A percentile compares a stretch with the other conserved stretches of the same genome.
These are phyloP conservation scores for Polyporus tsugae DNA, from an alignment of 1,284 basidiomycete species.

Conservation along the genomic window DNA sequence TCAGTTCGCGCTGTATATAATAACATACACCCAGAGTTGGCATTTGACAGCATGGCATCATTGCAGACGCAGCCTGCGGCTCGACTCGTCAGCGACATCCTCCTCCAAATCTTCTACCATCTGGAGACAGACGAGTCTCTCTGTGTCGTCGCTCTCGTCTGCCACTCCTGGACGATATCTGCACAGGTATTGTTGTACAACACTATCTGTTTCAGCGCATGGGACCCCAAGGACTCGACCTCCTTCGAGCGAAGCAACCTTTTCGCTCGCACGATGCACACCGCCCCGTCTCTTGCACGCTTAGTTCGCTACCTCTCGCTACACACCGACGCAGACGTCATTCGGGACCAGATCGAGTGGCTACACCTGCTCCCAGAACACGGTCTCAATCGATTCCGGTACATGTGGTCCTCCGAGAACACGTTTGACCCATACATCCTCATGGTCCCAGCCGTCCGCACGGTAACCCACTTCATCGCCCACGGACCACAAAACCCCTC, in stretches of 20 bases:
- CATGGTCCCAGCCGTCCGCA: constrained; percentile 5
- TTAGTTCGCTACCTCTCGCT: constrained; percentile 8
- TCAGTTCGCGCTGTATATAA: too few relatives aligned
- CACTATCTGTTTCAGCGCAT: not conserved
- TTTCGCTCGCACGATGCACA: not conserved
- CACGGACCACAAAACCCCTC: not conserved
- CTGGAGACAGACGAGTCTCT: not conserved
- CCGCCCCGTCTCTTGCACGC: not conserved
- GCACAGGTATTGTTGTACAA: not conserved
- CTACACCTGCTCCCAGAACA: not conserved
- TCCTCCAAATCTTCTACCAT: not conserved
- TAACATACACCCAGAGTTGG: not conserved
- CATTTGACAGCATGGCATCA: not conserved
- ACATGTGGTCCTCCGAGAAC: not conserved
- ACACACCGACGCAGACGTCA: not conserved
- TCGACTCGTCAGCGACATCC: not conserved
- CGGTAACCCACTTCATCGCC: constrained; percentile 10
- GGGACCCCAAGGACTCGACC: not conserved
- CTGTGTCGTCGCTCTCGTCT: not conserved
- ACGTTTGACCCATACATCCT: not conserved
- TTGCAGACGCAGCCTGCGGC: not conserved
- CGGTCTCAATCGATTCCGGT: constrained; percentile 10
- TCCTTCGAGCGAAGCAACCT: not conserved
- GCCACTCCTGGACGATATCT: not conserved
- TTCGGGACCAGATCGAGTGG: not conserved